These are phyloP conservation scores for Phyllosticta capitalensis DNA, from an alignment of 2,329 filamentous ascomycete genomes.

Conservation along the genomic window DNA sequence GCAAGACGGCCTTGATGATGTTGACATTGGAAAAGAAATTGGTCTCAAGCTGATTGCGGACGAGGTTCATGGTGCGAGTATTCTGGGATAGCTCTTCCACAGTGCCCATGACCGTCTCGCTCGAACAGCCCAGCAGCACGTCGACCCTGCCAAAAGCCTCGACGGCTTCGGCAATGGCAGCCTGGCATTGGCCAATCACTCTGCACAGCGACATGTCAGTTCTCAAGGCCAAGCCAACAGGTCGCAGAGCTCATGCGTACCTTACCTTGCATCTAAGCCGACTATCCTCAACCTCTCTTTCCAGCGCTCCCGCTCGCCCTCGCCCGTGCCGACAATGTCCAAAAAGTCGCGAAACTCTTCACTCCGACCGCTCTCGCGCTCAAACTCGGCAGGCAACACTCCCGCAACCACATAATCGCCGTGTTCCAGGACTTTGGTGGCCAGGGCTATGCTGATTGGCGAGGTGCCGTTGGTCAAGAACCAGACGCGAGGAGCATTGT, in stretches of 20 bases:
- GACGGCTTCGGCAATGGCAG: constrained; percentile 78
- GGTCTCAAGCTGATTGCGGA: constrained; percentile 84
- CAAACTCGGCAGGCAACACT: constrained; percentile 67
- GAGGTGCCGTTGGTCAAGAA: constrained; percentile 81
- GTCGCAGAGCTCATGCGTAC: constrained; percentile 12
- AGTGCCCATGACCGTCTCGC: constrained; percentile 78
- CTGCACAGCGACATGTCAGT: constrained; percentile 24
- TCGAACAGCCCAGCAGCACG: constrained; percentile 81
- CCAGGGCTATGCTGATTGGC: constrained; percentile 73
- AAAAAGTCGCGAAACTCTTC: constrained; percentile 73
- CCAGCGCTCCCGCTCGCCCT: constrained; percentile 63
- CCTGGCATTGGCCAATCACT: constrained; percentile 62
- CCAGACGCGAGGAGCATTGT: constrained; percentile 74
- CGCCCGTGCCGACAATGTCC: constrained; percentile 41
- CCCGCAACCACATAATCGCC: constrained; percentile 86
- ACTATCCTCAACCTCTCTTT: constrained; percentile 61
- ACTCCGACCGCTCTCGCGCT: constrained; percentile 57
- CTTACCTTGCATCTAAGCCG: constrained; percentile 47
- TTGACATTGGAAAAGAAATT: constrained; percentile 96
- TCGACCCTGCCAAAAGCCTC: constrained; percentile 79
- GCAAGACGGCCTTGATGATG: constrained; percentile 81
- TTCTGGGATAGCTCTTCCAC: constrained; percentile 80
- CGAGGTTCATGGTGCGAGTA: constrained; percentile 62
- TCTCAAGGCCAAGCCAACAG: background rate
- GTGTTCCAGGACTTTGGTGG: constrained; percentile 73